A percentile compares a stretch with the other conserved stretches of the same genome.
Evolutionary conservation across 2,329 filamentous ascomycete species (phyloP).

Genomic region (Cadophora sp.): DNA sequence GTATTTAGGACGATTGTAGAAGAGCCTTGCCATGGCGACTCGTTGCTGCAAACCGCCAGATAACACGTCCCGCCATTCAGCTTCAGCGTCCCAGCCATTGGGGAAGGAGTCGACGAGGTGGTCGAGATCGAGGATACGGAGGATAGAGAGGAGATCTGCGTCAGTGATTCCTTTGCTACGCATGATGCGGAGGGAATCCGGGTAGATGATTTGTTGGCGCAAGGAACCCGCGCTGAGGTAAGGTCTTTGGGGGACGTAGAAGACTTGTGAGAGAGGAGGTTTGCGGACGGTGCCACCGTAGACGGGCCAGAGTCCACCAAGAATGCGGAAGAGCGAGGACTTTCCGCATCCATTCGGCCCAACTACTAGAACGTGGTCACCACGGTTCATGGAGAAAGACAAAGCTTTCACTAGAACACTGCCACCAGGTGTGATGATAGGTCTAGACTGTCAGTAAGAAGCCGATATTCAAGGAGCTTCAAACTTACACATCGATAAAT

Average conservation of each 20-base stretch:
- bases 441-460: slow-evolving; percentile 52
- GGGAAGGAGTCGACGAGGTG: slow-evolving; percentile 79
- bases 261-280: slow-evolving; percentile 90
- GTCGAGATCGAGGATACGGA: slow-evolving; percentile 82
- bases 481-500: slow-evolving; percentile 77
- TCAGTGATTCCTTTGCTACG: slow-evolving; percentile 84
- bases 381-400: slow-evolving; percentile 84
- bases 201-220: slow-evolving; percentile 97
- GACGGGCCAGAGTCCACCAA: slow-evolving; percentile 96
- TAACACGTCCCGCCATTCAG: slow-evolving; percentile 95
- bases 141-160: slow-evolving; percentile 76
- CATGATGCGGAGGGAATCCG: slow-evolving; percentile 87
- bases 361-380: slow-evolving; percentile 88
- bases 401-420: slow-evolving; percentile 87
- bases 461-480: not conserved
- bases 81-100: slow-evolving; percentile 88
- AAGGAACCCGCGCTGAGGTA: slow-evolving; percentile 91
- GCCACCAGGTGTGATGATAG: slow-evolving; percentile 96
- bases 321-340: slow-evolving; percentile 92
- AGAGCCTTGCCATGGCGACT: slow-evolving; percentile 93
- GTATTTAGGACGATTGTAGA: slow-evolving; percentile 92
- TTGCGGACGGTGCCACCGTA: slow-evolving; percentile 95
- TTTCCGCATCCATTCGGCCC: slow-evolving; percentile 98
- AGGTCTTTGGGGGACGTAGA: slow-evolving; percentile 96
- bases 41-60: slow-evolving; percentile 94